Evolutionary conservation across 2,329 filamentous ascomycete genomes (phyloP), one percentile per base, ranked within the genome.

Genomic region (Arthroderma uncinatum): DNA sequence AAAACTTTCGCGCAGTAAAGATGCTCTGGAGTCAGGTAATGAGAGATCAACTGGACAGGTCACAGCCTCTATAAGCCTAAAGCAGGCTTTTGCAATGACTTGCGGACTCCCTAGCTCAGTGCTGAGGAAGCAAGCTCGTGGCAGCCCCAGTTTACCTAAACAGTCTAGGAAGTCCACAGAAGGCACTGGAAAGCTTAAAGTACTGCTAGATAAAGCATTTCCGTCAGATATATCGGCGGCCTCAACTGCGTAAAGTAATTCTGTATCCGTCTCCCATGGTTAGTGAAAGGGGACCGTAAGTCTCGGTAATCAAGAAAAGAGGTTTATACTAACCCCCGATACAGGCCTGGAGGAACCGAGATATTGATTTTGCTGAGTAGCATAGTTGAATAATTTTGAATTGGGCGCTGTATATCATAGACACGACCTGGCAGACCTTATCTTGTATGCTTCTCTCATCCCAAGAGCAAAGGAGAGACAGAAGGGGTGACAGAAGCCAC

Each of bases 401-500:
- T 48, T 72, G 69, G 19, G 65, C 60, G 55, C 57, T 63, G 23
- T 61, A 62, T 57, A 74, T 66, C 33, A 61, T 69, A 61, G 62
- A 67, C 53, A 63, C 75, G 61, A 65, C 69, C 63, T 40, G 59
- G 60, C 47, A 76, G 57, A 64, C 71, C 58, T 70, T 68, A 23
- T 73, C 64, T 53, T 73, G 72, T 8, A 81, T 64, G 19, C 63
- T 60, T 25, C 72, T 65, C 58, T 74, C 71, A 36, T 71, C 71
- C 57, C 71, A 70, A 54, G 69, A 67, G 44, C 71, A 70, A 48
- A 76, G 68, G 39, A 82, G 63, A 34, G 73, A 71, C 53, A 82
- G 66, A 33, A 83, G 65, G 54, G 76, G 78, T 14, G 79, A 74
- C 39, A 80, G 67, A 33, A 84, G 68, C 76, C 78, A 80, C 23